A percentile compares a stretch with the other conserved stretches of the same genome.
phyloP scores from a whole-genome alignment of 192 early-diverging fungal species.

The Phlyctochytrium bullatum region DNA sequence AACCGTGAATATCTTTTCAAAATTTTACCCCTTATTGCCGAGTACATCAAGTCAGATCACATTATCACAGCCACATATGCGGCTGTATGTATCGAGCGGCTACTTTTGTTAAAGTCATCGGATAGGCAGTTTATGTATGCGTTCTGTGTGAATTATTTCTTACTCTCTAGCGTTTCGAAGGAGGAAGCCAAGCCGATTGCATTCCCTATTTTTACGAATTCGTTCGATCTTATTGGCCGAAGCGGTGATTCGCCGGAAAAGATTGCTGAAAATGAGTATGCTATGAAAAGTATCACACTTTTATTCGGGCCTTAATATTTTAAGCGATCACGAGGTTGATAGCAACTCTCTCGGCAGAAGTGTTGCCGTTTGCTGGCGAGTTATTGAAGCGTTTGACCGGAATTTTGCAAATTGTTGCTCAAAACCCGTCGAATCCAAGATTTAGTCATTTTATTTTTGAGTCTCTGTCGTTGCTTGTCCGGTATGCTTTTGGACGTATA shows the following conservation, averaged over 20 bases:
- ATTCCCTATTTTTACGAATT: conserved; percentile 62
- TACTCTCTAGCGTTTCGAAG: conserved; percentile 55
- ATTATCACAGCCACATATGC: conserved; percentile 90
- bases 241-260: conserved; percentile 77
- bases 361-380: conserved; percentile 67
- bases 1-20: conserved; percentile 72
- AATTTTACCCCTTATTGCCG: conserved; percentile 73
- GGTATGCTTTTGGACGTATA: conserved; percentile 32
- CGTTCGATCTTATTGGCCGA: conserved; percentile 76
- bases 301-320: conserved; percentile 9
- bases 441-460: conserved; percentile 99
- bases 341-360: conserved; percentile 69
- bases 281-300: conserved; percentile 75
- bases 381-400: conserved; percentile 72
- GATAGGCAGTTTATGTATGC: conserved; percentile 16
- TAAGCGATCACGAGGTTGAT: conserved; percentile 82
- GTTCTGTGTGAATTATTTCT: neutral
- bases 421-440: conserved; percentile 95
- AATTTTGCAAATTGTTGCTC: conserved; percentile 79
- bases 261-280: conserved; percentile 93
- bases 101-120: conserved; percentile 77
- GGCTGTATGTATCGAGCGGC: conserved; percentile 85
- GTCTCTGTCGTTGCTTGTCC: conserved; percentile 75
- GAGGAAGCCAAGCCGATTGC: conserved; percentile 70
- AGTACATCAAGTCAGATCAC: conserved; percentile 77